Evolutionary conservation across 1,284 basidiomycete species (phyloP).

Genomic region (Hypsizygus ulmarius): DNA sequence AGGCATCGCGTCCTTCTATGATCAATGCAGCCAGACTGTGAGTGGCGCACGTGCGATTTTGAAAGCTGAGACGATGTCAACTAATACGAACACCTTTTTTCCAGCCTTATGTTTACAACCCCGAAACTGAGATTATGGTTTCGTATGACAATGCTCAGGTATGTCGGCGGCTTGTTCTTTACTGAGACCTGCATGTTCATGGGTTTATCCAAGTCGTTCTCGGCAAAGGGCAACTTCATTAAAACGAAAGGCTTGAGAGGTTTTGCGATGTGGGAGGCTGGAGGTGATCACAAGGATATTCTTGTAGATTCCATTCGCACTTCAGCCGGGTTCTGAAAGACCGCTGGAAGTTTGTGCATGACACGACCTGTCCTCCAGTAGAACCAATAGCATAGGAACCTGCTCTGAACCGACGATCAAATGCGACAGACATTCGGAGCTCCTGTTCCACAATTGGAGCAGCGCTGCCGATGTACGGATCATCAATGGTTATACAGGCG

Average conservation of each 20-base stretch:
- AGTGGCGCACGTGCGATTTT: slow-evolving; percentile 20
- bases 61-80: background rate
- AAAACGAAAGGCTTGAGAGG: slow-evolving; percentile 43
- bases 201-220: slow-evolving; percentile 39
- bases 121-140: slow-evolving; percentile 53
- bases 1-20: slow-evolving; percentile 52
- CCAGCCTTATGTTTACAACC: slow-evolving; percentile 68
- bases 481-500: background rate
- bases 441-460: too few relatives aligned
- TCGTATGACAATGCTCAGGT: slow-evolving; percentile 56
- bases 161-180: slow-evolving; percentile 33
- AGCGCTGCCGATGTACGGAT: background rate
- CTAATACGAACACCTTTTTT: slow-evolving; percentile 7
- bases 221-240: slow-evolving; percentile 58
- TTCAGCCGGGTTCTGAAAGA: slow-evolving; percentile 16
- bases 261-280: slow-evolving; percentile 56
- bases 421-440: too few relatives aligned
- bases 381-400: too few relatives aligned
- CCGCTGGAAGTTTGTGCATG: too few relatives aligned
- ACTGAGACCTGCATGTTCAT: background rate
- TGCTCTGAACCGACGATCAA: too few relatives aligned
- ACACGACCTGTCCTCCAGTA: too few relatives aligned
- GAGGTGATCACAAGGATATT: slow-evolving; percentile 50
- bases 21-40: slow-evolving; percentile 70
- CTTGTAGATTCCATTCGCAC: slow-evolving; percentile 40